These are phyloP conservation scores for Boletus insuetus DNA, from an alignment of 768 basidiomycete genomes.

Conservation along the genomic window DNA sequence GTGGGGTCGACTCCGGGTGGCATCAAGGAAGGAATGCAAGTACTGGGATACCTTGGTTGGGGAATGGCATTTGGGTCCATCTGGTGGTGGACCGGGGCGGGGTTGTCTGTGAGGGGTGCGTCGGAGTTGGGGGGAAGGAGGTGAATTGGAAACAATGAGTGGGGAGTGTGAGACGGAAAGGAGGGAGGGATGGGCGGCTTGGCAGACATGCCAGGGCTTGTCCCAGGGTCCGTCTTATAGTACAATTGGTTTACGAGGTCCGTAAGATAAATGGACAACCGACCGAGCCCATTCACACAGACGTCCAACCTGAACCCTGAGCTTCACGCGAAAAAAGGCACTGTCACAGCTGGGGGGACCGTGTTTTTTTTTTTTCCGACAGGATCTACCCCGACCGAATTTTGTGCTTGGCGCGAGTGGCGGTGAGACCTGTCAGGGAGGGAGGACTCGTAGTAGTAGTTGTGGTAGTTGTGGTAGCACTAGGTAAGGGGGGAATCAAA, in stretches of 20 bases:
- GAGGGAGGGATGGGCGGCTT: slow-evolving; percentile 39
- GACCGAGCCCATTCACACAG: slow-evolving; percentile 25
- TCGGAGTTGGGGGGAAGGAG: slow-evolving; percentile 1
- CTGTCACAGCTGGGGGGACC: not conserved
- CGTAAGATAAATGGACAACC: slow-evolving; percentile 6
- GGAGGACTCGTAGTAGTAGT: too few relatives aligned
- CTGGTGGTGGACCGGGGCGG: slow-evolving; percentile 15
- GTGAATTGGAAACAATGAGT: slow-evolving; percentile 25
- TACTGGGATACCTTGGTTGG: slow-evolving; percentile 33
- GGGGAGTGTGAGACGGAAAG: slow-evolving; percentile 30
- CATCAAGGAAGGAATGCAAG: slow-evolving; percentile 47
- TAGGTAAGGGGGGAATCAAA: too few relatives aligned
- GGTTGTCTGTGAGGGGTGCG: slow-evolving; percentile 7
- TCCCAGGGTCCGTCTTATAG: slow-evolving; percentile 32
- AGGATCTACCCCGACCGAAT: too few relatives aligned
- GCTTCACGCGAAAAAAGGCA: slow-evolving; percentile 5
- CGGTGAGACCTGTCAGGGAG: too few relatives aligned
- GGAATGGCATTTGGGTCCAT: slow-evolving; percentile 26
- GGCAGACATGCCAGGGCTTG: slow-evolving; percentile 24
- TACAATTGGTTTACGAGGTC: slow-evolving; percentile 4
- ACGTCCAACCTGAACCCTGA: slow-evolving; percentile 21
- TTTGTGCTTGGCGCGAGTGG: too few relatives aligned
- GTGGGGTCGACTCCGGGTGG: slow-evolving; percentile 57
- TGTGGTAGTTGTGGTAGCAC: too few relatives aligned
- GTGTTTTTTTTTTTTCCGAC: too few relatives aligned